These are phyloP conservation scores for Phoma sp. DNA, from an alignment of 2,329 filamentous ascomycete species.

Conservation along the genomic window DNA sequence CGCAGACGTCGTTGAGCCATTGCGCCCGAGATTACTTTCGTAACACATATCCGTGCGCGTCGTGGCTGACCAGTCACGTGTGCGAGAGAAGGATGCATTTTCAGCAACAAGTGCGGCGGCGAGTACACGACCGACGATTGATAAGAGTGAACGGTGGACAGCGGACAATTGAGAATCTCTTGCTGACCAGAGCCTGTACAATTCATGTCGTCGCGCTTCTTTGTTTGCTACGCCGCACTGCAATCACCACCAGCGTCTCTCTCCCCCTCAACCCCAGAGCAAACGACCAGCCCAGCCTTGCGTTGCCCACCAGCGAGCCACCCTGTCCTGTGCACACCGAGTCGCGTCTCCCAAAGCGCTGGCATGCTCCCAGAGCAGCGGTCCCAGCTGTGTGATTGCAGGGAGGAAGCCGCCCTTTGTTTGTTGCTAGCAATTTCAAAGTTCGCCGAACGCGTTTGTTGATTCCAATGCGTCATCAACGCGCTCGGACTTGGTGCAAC, in stretches of 20 bases:
- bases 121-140: neutral
- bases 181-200: neutral
- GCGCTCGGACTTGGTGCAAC: slow-evolving; percentile 18
- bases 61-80: slow-evolving; percentile 14
- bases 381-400: neutral
- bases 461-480: slow-evolving; percentile 18
- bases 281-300: slow-evolving; percentile 3
- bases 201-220: slow-evolving; percentile 2
- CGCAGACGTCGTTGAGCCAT: slow-evolving; percentile 12
- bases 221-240: slow-evolving; percentile 1
- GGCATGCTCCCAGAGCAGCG: neutral
- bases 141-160: too few relatives aligned
- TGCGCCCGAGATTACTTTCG: slow-evolving; percentile 17
- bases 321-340: slow-evolving; percentile 5
- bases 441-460: slow-evolving; percentile 19
- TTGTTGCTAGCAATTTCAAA: slow-evolving; percentile 13
- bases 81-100: slow-evolving; percentile 10
- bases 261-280: neutral
- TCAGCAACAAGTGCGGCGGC: slow-evolving; percentile 10
- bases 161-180: slow-evolving; percentile 3
- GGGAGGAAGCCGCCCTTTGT: slow-evolving; percentile 6
- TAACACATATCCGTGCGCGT: slow-evolving; percentile 20
- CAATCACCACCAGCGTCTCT: neutral
- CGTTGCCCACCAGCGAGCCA: slow-evolving; percentile 1
- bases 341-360: neutral